These are phyloP conservation scores for Lithohypha guttulata DNA, from an alignment of 2,329 filamentous ascomycete species.

Conservation along the genomic window DNA sequence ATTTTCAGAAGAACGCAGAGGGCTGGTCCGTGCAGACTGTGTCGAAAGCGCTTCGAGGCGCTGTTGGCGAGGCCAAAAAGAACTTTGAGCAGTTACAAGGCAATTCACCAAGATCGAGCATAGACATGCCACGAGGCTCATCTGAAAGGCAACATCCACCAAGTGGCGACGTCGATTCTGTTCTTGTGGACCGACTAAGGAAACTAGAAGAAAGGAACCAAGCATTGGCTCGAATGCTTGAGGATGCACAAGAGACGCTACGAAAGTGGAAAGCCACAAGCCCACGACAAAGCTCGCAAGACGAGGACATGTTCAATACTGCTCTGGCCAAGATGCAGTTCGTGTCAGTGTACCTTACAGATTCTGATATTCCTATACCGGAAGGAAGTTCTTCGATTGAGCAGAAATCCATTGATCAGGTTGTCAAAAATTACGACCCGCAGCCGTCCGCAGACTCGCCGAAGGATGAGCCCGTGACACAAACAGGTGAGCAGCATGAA, in stretches of 20 bases:
- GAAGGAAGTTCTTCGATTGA: neutral
- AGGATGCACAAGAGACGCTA: conserved; percentile 33
- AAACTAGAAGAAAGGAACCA: conserved; percentile 32
- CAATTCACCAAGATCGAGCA: conserved; percentile 20
- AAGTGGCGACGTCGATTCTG: neutral
- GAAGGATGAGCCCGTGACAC: no score
- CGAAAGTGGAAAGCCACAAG: conserved; percentile 26
- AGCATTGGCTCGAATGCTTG: conserved; percentile 31
- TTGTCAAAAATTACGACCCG: no score
- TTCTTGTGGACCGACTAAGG: conserved; percentile 26
- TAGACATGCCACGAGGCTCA: conserved; percentile 5
- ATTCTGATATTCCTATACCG: conserved; percentile 27
- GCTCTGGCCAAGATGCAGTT: conserved; percentile 32
- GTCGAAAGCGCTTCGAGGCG: conserved; percentile 38
- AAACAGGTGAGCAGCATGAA: no score
- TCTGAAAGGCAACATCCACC: neutral
- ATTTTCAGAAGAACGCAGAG: conserved; percentile 38
- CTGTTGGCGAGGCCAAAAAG: conserved; percentile 35
- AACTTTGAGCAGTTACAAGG: conserved; percentile 38
- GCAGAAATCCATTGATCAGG: no score
- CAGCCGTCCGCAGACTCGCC: no score
- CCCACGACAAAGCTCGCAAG: conserved; percentile 10
- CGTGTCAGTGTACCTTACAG: conserved; percentile 34
- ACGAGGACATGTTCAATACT: conserved; percentile 27
- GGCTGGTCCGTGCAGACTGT: conserved; percentile 37